phyloP scores from a whole-genome alignment of 2,329 filamentous ascomycete genomes.

The Davidsoniella australis region DNA sequence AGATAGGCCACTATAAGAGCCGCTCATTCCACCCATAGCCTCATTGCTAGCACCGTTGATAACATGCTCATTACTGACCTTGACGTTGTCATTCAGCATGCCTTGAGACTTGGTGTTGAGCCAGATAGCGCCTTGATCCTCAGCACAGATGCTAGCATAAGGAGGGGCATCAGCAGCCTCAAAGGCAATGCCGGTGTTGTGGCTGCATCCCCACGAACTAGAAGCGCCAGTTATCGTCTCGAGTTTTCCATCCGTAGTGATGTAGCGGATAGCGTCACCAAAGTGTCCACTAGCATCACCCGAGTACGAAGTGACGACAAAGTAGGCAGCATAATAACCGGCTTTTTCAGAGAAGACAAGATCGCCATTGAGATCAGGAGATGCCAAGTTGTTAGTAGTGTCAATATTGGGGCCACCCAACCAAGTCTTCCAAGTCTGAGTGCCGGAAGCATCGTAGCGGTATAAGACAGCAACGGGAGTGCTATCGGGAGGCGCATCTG shows the following conservation, averaged over 20 bases:
- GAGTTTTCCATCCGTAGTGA: conserved; percentile 32
- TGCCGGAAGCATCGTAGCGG: conserved; percentile 33
- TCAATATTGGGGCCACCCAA: conserved; percentile 40
- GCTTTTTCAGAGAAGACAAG: conserved; percentile 40
- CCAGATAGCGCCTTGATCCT: conserved; percentile 48
- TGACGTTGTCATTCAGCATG: conserved; percentile 35
- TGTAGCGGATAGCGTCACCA: conserved; percentile 32
- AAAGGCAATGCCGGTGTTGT: conserved; percentile 48
- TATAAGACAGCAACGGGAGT: conserved; percentile 39
- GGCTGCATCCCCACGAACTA: conserved; percentile 42
- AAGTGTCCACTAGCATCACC: conserved; percentile 37
- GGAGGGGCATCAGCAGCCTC: conserved; percentile 41
- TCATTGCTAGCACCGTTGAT: conserved; percentile 42
- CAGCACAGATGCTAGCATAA: conserved; percentile 41
- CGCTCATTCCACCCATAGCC: conserved; percentile 45
- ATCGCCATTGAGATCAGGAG: conserved; percentile 45
- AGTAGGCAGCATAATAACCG: conserved; percentile 42
- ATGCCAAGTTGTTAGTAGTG: conserved; percentile 27
- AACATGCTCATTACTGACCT: conserved; percentile 44
- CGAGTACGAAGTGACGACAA: conserved; percentile 41
- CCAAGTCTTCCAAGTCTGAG: conserved; percentile 39
- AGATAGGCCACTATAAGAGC: conserved; percentile 40
- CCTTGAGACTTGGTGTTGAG: conserved; percentile 41
- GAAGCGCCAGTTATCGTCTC: conserved; percentile 34
- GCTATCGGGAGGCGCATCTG: conserved; percentile 20